Base-by-base conservation (phyloP, 371 early-diverging fungal genomes). In the Sporodiniella umbellata region DNA sequence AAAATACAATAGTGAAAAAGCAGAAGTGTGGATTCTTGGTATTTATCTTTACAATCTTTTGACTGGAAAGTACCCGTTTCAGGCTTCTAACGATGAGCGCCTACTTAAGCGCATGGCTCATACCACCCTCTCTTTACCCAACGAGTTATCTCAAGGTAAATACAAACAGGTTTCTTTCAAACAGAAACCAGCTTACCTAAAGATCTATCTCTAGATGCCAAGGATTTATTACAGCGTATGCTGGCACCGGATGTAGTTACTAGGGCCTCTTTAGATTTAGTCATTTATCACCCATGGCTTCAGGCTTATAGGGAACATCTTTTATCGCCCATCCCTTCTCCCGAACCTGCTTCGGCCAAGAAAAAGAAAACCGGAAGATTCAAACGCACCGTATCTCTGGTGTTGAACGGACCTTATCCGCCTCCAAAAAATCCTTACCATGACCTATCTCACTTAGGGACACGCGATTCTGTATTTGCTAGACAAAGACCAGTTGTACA, bases 1-100 rank as follows among this genome's bases (percentile, higher is more conserved):
- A 14, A 37, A 48, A 21, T 70, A 70, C 28, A 47, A 60, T 2
- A 56, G 58, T 12, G 58, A 57, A 37, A 24, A 61, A 28, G 65
- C 62, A n/a, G 75, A 66, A 44, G 55, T 75, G 10, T 75, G 75
- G 75, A 61, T 69, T 1, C 49, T 75, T 3, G 75, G 75, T 8
- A 53, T 75, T n/a, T 64, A 60, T 2, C 35, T 75, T 1, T 75
- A 68, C 40, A 46, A 64, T 11, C 63, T 75, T 62, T 53, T 70
- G 19, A 54, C 60, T 18, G 72, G 72, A 37, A 56, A 53, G 8
- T 68, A 64, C 44, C 75, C 75, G 1, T 75, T 75, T 42, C 30
- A 24, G 4, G 72, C 71, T n/a, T 26, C 60, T 5, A 71, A 66
- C 30, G 65, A 75, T 50, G 60, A 62, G 14, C 56, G 54, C 28